These are phyloP conservation scores for Candolleomyces eurysporus DNA, from an alignment of 768 basidiomycete genomes.

Conservation along the genomic window DNA sequence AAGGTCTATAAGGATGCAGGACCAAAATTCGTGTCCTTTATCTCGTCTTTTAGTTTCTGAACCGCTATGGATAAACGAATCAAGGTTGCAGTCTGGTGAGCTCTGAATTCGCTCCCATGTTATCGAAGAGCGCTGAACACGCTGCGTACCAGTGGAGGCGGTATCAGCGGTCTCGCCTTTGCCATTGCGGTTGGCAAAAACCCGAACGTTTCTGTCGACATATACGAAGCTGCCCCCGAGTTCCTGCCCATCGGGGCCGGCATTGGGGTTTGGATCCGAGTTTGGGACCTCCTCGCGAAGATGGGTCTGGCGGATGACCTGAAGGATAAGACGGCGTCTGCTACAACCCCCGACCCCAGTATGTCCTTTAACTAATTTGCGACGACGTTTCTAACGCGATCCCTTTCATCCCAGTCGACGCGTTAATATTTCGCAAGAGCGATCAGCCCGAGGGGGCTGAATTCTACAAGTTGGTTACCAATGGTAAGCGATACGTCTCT, in stretches of 20 bases:
- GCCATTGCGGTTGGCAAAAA: constrained; percentile 30
- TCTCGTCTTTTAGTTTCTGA: background rate
- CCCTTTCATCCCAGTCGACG: background rate
- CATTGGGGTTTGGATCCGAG: constrained; percentile 38
- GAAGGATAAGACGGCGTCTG: constrained; percentile 4
- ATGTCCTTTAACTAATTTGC: background rate
- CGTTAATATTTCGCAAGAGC: constrained; percentile 12
- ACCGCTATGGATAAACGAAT: constrained; percentile 1
- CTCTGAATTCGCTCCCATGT: background rate
- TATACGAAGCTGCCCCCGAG: constrained; percentile 40
- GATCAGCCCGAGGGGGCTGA: constrained; percentile 19
- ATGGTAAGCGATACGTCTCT: background rate
- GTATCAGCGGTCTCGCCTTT: constrained; percentile 37
- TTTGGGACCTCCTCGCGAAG: constrained; percentile 38
- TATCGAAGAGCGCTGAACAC: background rate
- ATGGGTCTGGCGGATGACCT: constrained; percentile 39
- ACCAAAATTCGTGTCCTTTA: background rate
- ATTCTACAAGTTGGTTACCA: constrained; percentile 10
- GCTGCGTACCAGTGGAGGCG: constrained; percentile 31
- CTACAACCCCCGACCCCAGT: constrained; percentile 8
- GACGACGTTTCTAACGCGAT: background rate
- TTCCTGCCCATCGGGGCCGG: constrained; percentile 46
- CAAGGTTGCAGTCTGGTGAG: constrained; percentile 8
- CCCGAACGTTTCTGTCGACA: constrained; percentile 27
- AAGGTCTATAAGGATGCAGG: background rate